Base-by-base conservation (phyloP, 116 monocot genomes). In the Dioscorea cayenensis region DNA sequence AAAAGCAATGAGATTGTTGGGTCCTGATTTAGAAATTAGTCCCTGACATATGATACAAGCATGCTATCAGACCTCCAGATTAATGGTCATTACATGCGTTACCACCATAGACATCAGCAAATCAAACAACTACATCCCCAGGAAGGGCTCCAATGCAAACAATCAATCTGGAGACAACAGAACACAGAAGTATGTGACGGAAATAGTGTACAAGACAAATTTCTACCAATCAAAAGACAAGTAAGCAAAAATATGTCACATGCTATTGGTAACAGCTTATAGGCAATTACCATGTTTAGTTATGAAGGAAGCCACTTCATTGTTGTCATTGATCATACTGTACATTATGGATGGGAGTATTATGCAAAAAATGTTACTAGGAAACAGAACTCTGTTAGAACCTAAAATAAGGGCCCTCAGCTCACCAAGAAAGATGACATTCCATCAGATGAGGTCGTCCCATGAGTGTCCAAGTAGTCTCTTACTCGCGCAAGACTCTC, bases 371-470 rank as follows among this genome's bases (percentile, higher is more conserved):
- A 1, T 63, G 10, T 23, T 11, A 70, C 19, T 36, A 19, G 9
- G 2, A 14, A 66, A 43, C 19, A 43, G 21, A 60, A 36, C 19
- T 32, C n/a, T 36, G 10, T 37, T 58, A 36, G 18, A 60, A 50
- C 29, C 23, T 35, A 32, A 51, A 36, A 68, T 60, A 11, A 60
- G 59, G 10, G 3, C 64, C 27, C 22, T 18, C 28, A 12, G 64
- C 81, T 74, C 29, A 92, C 92, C 86, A 92, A 72, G 66, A 92
- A 92, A 48, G 89, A 92, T 75, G 89, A 86, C 86, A 84, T 86
- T 75, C 92, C 92, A 89, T 92, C 92, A 58, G 92, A 92, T 74
- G 92, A 92, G 66, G 92, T 92, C 21, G 89, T 69, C 60, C 92
- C 92, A 78, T 92, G 78, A 43, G 92, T 92, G 32, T 92, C 92